phyloP scores from a whole-genome alignment of 495 filamentous ascomycete species.

The Trichoderma erinaceum region DNA sequence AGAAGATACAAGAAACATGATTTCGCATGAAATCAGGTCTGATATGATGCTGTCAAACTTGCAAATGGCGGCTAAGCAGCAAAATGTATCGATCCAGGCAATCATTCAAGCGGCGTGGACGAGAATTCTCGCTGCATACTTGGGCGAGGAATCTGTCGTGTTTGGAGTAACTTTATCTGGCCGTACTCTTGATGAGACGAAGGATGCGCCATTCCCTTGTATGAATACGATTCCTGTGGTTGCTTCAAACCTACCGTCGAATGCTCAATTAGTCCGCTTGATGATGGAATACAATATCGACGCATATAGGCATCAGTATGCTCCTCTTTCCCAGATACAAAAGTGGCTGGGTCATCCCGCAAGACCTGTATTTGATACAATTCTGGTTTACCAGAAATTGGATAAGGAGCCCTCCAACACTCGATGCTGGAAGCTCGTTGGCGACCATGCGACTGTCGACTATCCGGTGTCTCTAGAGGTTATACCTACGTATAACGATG shows the following conservation, averaged over 20 bases:
- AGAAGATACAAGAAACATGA: slow-evolving; percentile 22
- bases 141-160: slow-evolving; percentile 58
- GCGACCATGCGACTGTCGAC: slow-evolving; percentile 40
- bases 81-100: slow-evolving; percentile 63
- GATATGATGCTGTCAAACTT: slow-evolving; percentile 35
- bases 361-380: slow-evolving; percentile 63
- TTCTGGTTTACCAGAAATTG: slow-evolving; percentile 71
- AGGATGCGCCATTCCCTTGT: slow-evolving; percentile 59
- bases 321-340: slow-evolving; percentile 60
- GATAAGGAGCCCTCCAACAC: slow-evolving; percentile 1
- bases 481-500: slow-evolving; percentile 40
- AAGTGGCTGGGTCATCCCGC: slow-evolving; percentile 54
- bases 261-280: slow-evolving; percentile 46
- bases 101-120: slow-evolving; percentile 71
- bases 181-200: slow-evolving; percentile 48
- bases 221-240: slow-evolving; percentile 66
- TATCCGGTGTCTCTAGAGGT: slow-evolving; percentile 70
- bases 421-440: slow-evolving; percentile 26
- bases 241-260: slow-evolving; percentile 42
- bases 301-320: slow-evolving; percentile 61
- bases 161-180: slow-evolving; percentile 75
- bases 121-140: slow-evolving; percentile 61
- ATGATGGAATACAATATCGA: slow-evolving; percentile 57
- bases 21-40: slow-evolving; percentile 22
- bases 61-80: slow-evolving; percentile 43